Evolutionary conservation across 2,329 filamentous ascomycete genomes (phyloP), one percentile per base, ranked within the genome.

Genomic region (Neurospora crassa): DNA sequence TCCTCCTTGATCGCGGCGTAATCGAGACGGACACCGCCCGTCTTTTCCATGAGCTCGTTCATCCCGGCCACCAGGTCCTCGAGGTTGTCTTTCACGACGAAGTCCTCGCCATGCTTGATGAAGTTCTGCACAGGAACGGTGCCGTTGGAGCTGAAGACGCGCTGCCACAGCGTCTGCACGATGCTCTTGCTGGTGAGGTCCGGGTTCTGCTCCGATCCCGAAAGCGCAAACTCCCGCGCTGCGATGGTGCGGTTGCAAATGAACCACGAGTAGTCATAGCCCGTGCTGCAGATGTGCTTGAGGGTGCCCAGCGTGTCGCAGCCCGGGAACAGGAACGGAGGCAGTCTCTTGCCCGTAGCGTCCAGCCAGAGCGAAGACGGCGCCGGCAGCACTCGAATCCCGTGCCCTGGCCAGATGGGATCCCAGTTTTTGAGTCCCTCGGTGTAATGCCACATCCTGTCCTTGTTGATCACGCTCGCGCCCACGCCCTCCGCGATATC

Each of bases 391-490:
- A 90, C 83, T 42, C 88, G 86, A 73, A 90, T 90, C 24, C 88
- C 88, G 75, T 90, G 88, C 16, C 75, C 72, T 0, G 87, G 87
- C 88, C 88, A 90, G 77, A 90, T 89, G 4, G 87, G 82, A 70
- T 89, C 79, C 88, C 88, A 90, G 77, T 90, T 89, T 70, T 83
- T 81, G 12, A 90, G 77, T 0, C 88, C 88, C 75, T 90, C 88
- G 12, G 87, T 89, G 76, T 90, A 90, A 77, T 90, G 88, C 88
- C 88, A 90, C 88, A 90, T 89, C 63, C 88, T 81, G 75, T 90
- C 88, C 68, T 84, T 83, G 78, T 90, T 90, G 80, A 90, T 82
- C 72, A 89, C 76, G 71, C 83, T 81, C 1, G 85, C 88, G 10
- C 88, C 88, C 1, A 81, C 83, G 0, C 76, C 70, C 76, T 88